These are phyloP conservation scores for Solanum piurae DNA, from an alignment of 257 asterid genomes.

Conservation along the genomic window DNA sequence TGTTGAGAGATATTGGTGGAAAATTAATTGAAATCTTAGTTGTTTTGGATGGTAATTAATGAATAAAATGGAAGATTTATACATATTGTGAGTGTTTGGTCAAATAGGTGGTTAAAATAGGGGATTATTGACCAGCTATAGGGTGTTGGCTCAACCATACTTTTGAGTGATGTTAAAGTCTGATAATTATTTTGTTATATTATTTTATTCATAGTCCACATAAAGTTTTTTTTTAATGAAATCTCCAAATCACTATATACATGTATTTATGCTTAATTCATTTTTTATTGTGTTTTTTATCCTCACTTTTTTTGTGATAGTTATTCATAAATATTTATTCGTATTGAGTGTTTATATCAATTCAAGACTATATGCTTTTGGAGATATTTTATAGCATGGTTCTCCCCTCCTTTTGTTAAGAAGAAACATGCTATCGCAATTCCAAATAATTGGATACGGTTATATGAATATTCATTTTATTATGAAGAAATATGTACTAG, in stretches of 20 bases:
- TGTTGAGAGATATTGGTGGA: not conserved
- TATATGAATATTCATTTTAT: not conserved
- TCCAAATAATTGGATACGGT: not conserved
- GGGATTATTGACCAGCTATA: slow-evolving; percentile 3
- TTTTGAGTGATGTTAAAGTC: slow-evolving; percentile 44
- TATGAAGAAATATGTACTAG: not conserved
- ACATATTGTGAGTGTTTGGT: slow-evolving; percentile 9
- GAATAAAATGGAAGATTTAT: not conserved
- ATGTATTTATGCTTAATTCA: not conserved
- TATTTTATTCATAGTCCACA: not conserved
- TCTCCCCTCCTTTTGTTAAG: not conserved
- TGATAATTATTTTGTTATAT: not conserved
- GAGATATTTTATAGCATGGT: not conserved
- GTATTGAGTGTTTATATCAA: not conserved
- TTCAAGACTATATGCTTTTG: not conserved
- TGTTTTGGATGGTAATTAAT: not conserved
- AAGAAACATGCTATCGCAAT: not conserved
- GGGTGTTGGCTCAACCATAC: slow-evolving; percentile 17
- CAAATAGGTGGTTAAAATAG: slow-evolving; percentile 5
- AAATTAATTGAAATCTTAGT: not conserved
- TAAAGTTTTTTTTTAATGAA: not conserved
- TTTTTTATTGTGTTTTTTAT: not conserved
- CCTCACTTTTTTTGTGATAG: not conserved
- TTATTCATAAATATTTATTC: not conserved
- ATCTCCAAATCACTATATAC: not conserved